phyloP scores from a whole-genome alignment of 1,139 yeast genomes.

The Taiozyma sp. region DNA sequence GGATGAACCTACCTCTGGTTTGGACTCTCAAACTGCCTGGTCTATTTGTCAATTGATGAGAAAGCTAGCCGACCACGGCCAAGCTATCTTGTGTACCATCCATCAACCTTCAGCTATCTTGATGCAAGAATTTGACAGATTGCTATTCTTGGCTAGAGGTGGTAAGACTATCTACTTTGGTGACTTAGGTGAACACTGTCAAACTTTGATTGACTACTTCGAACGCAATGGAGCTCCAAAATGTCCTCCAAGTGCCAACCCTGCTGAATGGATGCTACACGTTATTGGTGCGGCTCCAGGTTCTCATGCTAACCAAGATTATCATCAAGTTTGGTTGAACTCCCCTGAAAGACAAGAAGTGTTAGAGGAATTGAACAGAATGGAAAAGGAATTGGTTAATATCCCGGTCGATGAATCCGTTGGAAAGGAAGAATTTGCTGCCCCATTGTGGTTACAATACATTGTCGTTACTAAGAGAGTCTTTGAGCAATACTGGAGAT shows the following conservation, averaged over 20 bases:
- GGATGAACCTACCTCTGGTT: conserved; percentile 86
- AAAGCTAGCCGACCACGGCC: conserved; percentile 72
- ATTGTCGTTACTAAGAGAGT: conserved; percentile 47
- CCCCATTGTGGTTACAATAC: conserved; percentile 45
- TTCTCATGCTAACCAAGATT: conserved; percentile 59
- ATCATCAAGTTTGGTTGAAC: conserved; percentile 58
- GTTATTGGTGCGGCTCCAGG: conserved; percentile 85
- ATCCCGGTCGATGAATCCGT: conserved; percentile 20
- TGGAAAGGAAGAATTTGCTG: conserved; percentile 28
- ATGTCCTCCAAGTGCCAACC: conserved; percentile 70
- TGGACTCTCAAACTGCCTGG: conserved; percentile 83
- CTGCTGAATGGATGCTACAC: conserved; percentile 81
- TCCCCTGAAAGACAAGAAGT: conserved; percentile 47
- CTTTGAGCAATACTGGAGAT: conserved; percentile 63
- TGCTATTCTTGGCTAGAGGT: conserved; percentile 66
- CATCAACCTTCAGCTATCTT: conserved; percentile 62
- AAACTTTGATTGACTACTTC: conserved; percentile 59
- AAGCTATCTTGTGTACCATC: conserved; percentile 63
- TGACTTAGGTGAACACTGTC: conserved; percentile 64
- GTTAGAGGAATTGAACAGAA: conserved; percentile 34
- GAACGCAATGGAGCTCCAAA: conserved; percentile 64
- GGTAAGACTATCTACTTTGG: conserved; percentile 83
- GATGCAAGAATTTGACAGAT: too few relatives aligned
- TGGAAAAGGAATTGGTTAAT: conserved; percentile 36
- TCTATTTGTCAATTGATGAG: conserved; percentile 73